Percentiles rank a stretch among this genome's conserved stretches.
These are phyloP conservation scores for Polychytrium aggregatum DNA, from an alignment of 192 early-diverging fungal species.

Conservation along the genomic window DNA sequence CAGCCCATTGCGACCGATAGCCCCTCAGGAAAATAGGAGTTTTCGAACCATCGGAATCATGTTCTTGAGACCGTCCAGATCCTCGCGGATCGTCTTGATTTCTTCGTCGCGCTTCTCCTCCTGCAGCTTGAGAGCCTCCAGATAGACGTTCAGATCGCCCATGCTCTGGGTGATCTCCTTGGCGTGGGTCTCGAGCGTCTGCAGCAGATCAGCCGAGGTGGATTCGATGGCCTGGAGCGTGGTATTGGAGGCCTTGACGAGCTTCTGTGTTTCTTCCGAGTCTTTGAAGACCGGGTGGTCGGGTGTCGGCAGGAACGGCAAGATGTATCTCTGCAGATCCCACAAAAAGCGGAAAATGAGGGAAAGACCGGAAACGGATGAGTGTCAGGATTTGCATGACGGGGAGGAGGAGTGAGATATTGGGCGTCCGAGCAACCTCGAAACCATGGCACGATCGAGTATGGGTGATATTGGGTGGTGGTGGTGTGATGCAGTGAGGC, in stretches of 20 bases:
- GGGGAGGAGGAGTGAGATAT: too few relatives aligned
- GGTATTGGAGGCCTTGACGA: too few relatives aligned
- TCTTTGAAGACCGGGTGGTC: too few relatives aligned
- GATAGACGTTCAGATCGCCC: slow-evolving; percentile 9
- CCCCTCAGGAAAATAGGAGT: too few relatives aligned
- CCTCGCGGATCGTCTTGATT: slow-evolving; percentile 58
- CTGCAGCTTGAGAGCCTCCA: slow-evolving; percentile 30
- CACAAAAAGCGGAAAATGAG: background rate
- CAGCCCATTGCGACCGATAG: too few relatives aligned
- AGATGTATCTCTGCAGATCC: slow-evolving; percentile 21
- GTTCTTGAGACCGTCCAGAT: slow-evolving; percentile 58
- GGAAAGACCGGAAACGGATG: background rate
- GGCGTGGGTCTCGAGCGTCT: slow-evolving; percentile 54
- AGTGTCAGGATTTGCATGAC: too few relatives aligned
- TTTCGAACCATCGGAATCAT: slow-evolving; percentile 71
- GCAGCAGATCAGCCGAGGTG: slow-evolving; percentile 47
- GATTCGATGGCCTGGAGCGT: too few relatives aligned
- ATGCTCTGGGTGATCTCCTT: slow-evolving; percentile 44
- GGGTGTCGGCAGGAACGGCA: slow-evolving; percentile 5
- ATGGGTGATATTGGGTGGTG: too few relatives aligned
- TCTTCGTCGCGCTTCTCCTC: slow-evolving; percentile 59
- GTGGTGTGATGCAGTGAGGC: too few relatives aligned
- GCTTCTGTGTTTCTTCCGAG: too few relatives aligned
- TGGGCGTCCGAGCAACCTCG: too few relatives aligned
- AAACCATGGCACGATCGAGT: too few relatives aligned